These are phyloP conservation scores for Stylosanthes scabra DNA, from an alignment of 331 rosid genomes.

Conservation along the genomic window DNA sequence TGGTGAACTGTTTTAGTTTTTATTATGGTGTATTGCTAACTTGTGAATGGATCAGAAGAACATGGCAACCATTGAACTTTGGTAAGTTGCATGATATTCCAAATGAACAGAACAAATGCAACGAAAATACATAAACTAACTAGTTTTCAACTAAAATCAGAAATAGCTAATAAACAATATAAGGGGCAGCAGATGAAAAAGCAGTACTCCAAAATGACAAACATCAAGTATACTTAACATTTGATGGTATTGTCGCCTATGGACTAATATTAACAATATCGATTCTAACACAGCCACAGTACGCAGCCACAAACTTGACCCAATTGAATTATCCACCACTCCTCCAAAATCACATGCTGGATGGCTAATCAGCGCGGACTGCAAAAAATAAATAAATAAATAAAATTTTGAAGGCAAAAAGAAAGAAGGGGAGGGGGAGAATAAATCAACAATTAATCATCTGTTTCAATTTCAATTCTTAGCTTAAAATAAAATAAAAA, in stretches of 20 bases:
- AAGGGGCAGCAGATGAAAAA: conserved; percentile 2
- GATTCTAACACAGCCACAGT: conserved; percentile 30
- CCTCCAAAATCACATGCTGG: conserved; percentile 8
- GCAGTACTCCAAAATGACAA: conserved; percentile 32
- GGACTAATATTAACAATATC: conserved; percentile 40
- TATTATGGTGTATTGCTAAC: too few relatives aligned
- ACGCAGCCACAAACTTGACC: conserved; percentile 4
- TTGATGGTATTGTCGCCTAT: conserved; percentile 20
- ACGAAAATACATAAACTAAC: not conserved
- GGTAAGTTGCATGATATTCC: too few relatives aligned
- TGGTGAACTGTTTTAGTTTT: too few relatives aligned
- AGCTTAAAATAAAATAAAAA: too few relatives aligned
- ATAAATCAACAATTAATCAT: too few relatives aligned
- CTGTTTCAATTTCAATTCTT: too few relatives aligned
- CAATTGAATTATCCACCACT: conserved; percentile 17
- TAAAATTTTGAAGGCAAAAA: conserved; percentile 8
- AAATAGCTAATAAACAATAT: not conserved
- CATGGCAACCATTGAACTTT: too few relatives aligned
- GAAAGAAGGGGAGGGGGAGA: too few relatives aligned
- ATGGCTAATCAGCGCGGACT: conserved; percentile 63
- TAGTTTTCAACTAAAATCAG: not conserved
- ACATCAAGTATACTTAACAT: conserved; percentile 34
- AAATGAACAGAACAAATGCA: too few relatives aligned
- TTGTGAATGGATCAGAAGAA: too few relatives aligned
- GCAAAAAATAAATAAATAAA: conserved; percentile 41